phyloP scores from a whole-genome alignment of 169 alveolate genomes.

The Prorocentrum cordatum region DNA sequence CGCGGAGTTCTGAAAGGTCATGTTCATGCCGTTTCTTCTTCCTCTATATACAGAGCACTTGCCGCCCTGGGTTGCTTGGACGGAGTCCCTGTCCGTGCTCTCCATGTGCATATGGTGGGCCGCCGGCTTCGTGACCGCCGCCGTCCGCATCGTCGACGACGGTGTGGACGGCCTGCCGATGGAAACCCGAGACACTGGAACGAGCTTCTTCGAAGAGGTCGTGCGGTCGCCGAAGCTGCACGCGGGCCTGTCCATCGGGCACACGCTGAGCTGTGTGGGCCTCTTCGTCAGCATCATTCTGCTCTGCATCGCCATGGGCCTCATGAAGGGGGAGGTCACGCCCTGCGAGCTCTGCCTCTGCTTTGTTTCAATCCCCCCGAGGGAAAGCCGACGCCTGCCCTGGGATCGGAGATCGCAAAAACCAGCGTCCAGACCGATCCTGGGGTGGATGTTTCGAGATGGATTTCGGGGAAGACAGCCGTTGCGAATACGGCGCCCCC shows the following conservation, averaged over 20 bases:
- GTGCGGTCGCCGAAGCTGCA: constrained; percentile 36
- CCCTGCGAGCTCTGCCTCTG: constrained; percentile 59
- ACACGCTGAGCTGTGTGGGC: constrained; percentile 57
- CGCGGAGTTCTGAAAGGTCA: too few species aligned
- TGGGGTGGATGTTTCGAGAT: too few species aligned
- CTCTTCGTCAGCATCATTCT: constrained; percentile 63
- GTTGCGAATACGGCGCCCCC: too few species aligned
- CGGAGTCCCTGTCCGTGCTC: constrained; percentile 29
- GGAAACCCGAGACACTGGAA: too few species aligned
- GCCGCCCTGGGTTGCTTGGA: constrained; percentile 52
- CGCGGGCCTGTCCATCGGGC: constrained; percentile 32
- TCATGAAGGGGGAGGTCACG: constrained; percentile 58
- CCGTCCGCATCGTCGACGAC: constrained; percentile 57
- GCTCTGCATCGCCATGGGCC: constrained; percentile 64
- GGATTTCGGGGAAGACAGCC: too few species aligned
- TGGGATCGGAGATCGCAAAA: too few species aligned
- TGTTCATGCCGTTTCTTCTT: too few species aligned
- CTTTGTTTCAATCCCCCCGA: too few species aligned
- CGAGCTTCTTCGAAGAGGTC: too few species aligned
- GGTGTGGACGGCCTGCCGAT: too few species aligned
- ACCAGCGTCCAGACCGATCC: too few species aligned
- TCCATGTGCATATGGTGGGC: constrained; percentile 69
- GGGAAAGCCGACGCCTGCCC: too few species aligned
- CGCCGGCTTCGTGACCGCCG: constrained; percentile 55
- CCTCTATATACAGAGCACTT: constrained; percentile 62